These are phyloP conservation scores for Leishmania lainsoni DNA, from an alignment of 208 protist species.

Conservation along the genomic window DNA sequence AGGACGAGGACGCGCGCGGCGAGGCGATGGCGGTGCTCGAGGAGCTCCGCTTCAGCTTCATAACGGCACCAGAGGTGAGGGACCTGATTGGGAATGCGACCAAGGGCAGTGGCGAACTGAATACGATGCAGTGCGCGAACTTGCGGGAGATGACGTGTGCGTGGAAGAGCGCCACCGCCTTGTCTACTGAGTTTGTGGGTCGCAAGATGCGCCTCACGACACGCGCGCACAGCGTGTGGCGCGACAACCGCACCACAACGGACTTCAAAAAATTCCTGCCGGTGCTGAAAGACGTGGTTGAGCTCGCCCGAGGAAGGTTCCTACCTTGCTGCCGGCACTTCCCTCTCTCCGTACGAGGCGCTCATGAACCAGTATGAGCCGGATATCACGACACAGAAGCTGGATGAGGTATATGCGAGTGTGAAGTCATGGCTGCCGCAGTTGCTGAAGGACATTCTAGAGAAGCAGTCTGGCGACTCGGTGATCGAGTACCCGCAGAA, in stretches of 20 bases:
- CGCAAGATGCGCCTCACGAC: slow-evolving; percentile 61
- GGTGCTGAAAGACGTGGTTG: slow-evolving; percentile 77
- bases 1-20: slow-evolving; percentile 59
- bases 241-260: slow-evolving; percentile 64
- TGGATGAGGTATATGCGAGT: slow-evolving; percentile 75
- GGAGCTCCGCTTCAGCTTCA: slow-evolving; percentile 42
- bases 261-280: slow-evolving; percentile 73
- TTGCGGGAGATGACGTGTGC: slow-evolving; percentile 67
- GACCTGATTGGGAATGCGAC: slow-evolving; percentile 46
- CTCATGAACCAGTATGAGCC: slow-evolving; percentile 85
- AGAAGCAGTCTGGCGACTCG: slow-evolving; percentile 42
- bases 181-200: slow-evolving; percentile 64
- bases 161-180: slow-evolving; percentile 39
- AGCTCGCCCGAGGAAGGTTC: slow-evolving; percentile 55
- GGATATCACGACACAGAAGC: slow-evolving; percentile 54
- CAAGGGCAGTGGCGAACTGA: slow-evolving; percentile 32
- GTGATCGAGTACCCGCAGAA: slow-evolving; percentile 38
- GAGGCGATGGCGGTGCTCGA: slow-evolving; percentile 61
- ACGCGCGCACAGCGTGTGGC: slow-evolving; percentile 62
- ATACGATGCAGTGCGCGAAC: slow-evolving; percentile 56
- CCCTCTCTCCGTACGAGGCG: slow-evolving; percentile 71
- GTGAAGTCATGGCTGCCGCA: slow-evolving; percentile 82
- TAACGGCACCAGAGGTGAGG: slow-evolving; percentile 54
- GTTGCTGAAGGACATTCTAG: slow-evolving; percentile 69
- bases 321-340: slow-evolving; percentile 49